Evolutionary conservation across 371 early-diverging fungal species (phyloP).

Genomic region (Mucor ambiguus): DNA sequence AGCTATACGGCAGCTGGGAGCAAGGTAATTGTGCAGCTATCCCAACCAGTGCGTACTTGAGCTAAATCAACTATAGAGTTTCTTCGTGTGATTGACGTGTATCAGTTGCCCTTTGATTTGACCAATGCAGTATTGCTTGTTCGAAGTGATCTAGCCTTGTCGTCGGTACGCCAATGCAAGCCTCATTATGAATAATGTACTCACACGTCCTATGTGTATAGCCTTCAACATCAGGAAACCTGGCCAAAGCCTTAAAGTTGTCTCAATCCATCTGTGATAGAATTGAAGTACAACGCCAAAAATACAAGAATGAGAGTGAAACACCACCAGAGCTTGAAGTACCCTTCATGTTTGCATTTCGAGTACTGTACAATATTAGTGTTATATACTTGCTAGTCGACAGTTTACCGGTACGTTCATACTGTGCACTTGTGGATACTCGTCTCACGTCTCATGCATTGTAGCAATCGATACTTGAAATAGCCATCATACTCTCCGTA

Average conservation of each 20-base stretch:
- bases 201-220: slow-evolving; percentile 1
- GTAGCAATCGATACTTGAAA: slow-evolving; percentile 47
- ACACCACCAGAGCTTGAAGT: slow-evolving; percentile 35
- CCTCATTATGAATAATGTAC: too few relatives aligned
- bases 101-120: slow-evolving; percentile 44
- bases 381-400: slow-evolving; percentile 48
- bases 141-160: slow-evolving; percentile 45
- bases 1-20: slow-evolving; percentile 28
- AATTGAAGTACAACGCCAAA: slow-evolving; percentile 40
- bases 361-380: slow-evolving; percentile 46
- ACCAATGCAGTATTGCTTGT: slow-evolving; percentile 41
- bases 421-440: neutral
- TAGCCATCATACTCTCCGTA: slow-evolving; percentile 52
- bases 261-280: slow-evolving; percentile 49
- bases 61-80: slow-evolving; percentile 18
- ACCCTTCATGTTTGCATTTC: slow-evolving; percentile 52
- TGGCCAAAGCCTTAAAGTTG: slow-evolving; percentile 40
- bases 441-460: neutral
- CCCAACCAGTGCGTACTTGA: neutral
- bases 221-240: slow-evolving; percentile 41
- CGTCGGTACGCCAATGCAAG: slow-evolving; percentile 29
- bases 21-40: slow-evolving; percentile 15
- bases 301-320: slow-evolving; percentile 26
- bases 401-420: slow-evolving; percentile 37
- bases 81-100: slow-evolving; percentile 33